A percentile compares a stretch with the other conserved stretches of the same genome.
Evolutionary conservation across 2,329 filamentous ascomycete genomes (phyloP).

Genomic region (Colletotrichum siamense): DNA sequence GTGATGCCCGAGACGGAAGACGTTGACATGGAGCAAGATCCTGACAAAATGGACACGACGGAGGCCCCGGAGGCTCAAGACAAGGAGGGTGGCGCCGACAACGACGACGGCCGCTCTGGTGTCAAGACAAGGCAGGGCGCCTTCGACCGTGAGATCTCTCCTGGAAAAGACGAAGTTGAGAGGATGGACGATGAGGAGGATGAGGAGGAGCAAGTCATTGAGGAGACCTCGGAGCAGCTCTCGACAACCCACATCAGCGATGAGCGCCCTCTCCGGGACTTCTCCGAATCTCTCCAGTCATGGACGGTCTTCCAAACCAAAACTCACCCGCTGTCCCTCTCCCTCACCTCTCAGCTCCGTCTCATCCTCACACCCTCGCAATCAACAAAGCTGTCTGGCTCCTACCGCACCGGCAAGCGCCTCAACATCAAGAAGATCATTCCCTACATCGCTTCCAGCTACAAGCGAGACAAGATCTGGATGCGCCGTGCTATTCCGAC

Average conservation of each 20-base stretch:
- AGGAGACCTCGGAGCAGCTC: slow-evolving; percentile 67
- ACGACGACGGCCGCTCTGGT: slow-evolving; percentile 63
- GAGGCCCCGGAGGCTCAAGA: slow-evolving; percentile 30
- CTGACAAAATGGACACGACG: slow-evolving; percentile 49
- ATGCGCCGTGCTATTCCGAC: slow-evolving; percentile 91
- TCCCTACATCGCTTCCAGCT: slow-evolving; percentile 96
- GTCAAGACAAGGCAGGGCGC: slow-evolving; percentile 66
- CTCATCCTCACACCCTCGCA: slow-evolving; percentile 94
- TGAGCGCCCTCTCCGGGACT: slow-evolving; percentile 48
- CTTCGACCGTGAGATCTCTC: slow-evolving; percentile 56
- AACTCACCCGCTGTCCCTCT: slow-evolving; percentile 85
- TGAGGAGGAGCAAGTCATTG: slow-evolving; percentile 53
- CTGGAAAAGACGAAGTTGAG: slow-evolving; percentile 37
- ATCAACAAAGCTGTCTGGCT: slow-evolving; percentile 93
- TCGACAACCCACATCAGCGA: slow-evolving; percentile 74
- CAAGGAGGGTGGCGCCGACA: slow-evolving; percentile 35
- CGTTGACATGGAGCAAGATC: slow-evolving; percentile 50
- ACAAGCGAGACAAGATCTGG: slow-evolving; percentile 99
- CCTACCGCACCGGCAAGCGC: slow-evolving; percentile 96
- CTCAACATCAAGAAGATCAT: slow-evolving; percentile 99
- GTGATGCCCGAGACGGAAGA: slow-evolving; percentile 59
- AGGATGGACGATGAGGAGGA: slow-evolving; percentile 44
- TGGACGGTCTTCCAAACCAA: slow-evolving; percentile 86
- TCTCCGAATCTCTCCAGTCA: slow-evolving; percentile 68
- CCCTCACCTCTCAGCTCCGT: slow-evolving; percentile 91